Percentiles rank a stretch among this genome's conserved stretches.
These are phyloP conservation scores for Geranium rotundifolium DNA, from an alignment of 345 rosid genomes.

Conservation along the genomic window DNA sequence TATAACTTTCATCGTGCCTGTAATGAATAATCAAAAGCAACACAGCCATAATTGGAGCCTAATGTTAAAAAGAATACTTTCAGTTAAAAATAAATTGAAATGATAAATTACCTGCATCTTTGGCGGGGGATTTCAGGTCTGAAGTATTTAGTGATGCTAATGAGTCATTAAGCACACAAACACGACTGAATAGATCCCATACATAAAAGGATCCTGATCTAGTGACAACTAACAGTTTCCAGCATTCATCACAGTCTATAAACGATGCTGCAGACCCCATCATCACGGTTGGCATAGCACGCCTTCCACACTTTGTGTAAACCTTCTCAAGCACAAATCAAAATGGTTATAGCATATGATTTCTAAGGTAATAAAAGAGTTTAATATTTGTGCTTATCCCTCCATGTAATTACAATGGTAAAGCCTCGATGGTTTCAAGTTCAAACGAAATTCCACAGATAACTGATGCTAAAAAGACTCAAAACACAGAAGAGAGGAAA, in stretches of 20 bases:
- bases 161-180: conserved; percentile 69
- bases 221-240: conserved; percentile 83
- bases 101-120: conserved; percentile 26
- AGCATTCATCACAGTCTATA: conserved; percentile 81
- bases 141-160: conserved; percentile 57
- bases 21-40: conserved; percentile 4
- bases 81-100: neutral
- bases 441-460: neutral
- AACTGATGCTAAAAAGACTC: too few relatives aligned
- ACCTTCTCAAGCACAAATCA: conserved; percentile 28
- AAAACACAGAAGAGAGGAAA: too few relatives aligned
- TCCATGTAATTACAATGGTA: neutral
- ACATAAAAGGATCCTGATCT: conserved; percentile 72
- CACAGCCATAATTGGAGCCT: too few relatives aligned
- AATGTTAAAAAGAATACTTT: neutral
- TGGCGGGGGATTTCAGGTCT: conserved; percentile 39
- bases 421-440: neutral
- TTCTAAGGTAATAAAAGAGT: too few relatives aligned
- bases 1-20: conserved; percentile 81
- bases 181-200: conserved; percentile 78
- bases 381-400: too few relatives aligned
- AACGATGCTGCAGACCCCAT: conserved; percentile 90
- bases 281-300: conserved; percentile 92
- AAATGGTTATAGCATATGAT: neutral
- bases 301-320: conserved; percentile 91